phyloP scores from a whole-genome alignment of 768 basidiomycete species.

The Tylopilus felleus region DNA sequence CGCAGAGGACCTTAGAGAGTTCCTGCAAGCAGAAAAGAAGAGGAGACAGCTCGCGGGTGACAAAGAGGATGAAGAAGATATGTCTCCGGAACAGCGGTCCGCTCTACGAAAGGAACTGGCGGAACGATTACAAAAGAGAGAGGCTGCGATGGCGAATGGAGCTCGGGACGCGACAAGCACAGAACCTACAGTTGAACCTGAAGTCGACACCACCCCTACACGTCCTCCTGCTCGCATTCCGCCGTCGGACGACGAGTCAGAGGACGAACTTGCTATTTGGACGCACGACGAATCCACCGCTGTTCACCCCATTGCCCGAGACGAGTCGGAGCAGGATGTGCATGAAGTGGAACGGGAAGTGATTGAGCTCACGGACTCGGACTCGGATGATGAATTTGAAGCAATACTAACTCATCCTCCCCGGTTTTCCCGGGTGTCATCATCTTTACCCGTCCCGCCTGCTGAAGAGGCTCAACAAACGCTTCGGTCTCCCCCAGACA shows the following conservation, averaged over 20 bases:
- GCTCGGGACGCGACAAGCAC: constrained; percentile 3
- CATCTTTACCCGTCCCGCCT: constrained; percentile 3
- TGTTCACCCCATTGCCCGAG: constrained; percentile 30
- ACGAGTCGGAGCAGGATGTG: constrained; percentile 15
- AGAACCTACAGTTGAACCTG: not conserved
- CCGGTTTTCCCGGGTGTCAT: constrained; percentile 8
- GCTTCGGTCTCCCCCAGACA: constrained; percentile 15
- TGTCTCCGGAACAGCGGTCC: constrained; percentile 19
- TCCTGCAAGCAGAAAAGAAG: constrained; percentile 59
- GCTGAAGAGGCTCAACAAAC: constrained; percentile 4
- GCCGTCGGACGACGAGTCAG: constrained; percentile 35
- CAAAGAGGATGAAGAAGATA: constrained; percentile 25
- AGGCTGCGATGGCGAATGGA: constrained; percentile 5
- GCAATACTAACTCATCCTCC: constrained; percentile 25
- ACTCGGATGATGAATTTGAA: constrained; percentile 31
- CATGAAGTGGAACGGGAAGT: constrained; percentile 19
- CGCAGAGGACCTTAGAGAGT: constrained; percentile 61
- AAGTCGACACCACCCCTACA: constrained; percentile 18
- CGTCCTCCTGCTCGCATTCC: constrained; percentile 4
- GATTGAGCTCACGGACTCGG: constrained; percentile 25
- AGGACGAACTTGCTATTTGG: constrained; percentile 48
- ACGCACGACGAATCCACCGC: constrained; percentile 40
- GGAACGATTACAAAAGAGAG: constrained; percentile 8
- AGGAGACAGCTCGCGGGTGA: constrained; percentile 41
- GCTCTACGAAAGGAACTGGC: constrained; percentile 16